A percentile compares a stretch with the other conserved stretches of the same genome.
These are phyloP conservation scores for Physaria fendleri DNA, from an alignment of 345 rosid species.

Conservation along the genomic window DNA sequence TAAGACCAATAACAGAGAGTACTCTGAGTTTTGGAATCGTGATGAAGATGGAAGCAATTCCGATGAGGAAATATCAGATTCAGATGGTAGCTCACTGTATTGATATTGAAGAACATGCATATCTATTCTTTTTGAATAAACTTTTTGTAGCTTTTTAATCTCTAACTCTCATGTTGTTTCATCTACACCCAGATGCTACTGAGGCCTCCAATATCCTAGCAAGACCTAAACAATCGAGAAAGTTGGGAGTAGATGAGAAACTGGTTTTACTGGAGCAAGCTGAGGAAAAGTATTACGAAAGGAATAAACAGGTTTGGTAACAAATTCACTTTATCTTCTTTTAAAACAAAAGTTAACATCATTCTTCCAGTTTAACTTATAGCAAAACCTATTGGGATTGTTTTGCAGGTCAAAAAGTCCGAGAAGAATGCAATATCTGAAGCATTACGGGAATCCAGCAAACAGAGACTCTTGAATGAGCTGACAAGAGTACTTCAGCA, in stretches of 20 bases:
- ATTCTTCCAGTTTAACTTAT: neutral
- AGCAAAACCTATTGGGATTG: constrained; percentile 1
- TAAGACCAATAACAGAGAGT: constrained; percentile 34
- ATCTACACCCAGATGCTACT: too few species aligned
- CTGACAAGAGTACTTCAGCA: constrained; percentile 50
- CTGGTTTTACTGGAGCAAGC: constrained; percentile 61
- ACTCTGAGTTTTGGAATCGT: constrained; percentile 92
- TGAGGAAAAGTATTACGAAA: constrained; percentile 57
- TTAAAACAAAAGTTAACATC: neutral
- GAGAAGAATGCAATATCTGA: constrained; percentile 64
- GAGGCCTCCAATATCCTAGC: constrained; percentile 41
- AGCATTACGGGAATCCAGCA: constrained; percentile 61
- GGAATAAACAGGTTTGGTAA: constrained; percentile 49
- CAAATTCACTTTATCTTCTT: too few species aligned
- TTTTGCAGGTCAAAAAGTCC: constrained; percentile 45
- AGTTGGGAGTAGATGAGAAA: constrained; percentile 51
- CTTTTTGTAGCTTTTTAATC: neutral
- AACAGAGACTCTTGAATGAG: constrained; percentile 53
- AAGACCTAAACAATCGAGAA: constrained; percentile 42
- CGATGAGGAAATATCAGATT: constrained; percentile 89
- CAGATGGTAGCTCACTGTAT: constrained; percentile 49
- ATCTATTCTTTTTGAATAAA: neutral
- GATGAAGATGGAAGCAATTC: constrained; percentile 69
- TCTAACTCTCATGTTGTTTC: too few species aligned
- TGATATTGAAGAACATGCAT: neutral